Conservation (phyloP, 2,329 filamentous ascomycete genomes). For the Alternaria hordeiaustralica region DNA sequence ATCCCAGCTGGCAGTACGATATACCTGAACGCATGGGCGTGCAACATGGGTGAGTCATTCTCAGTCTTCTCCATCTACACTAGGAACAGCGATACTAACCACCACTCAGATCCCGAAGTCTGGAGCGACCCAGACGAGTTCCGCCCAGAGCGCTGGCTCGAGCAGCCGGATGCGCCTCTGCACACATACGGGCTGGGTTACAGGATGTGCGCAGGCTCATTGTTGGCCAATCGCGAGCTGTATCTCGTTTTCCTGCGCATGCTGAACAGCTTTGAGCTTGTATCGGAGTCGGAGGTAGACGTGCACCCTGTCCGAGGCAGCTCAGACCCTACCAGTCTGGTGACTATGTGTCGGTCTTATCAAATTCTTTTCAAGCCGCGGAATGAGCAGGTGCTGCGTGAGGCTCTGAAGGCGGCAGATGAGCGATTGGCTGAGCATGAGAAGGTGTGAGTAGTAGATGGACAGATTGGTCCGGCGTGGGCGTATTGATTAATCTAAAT, state of each 20-base stretch:
- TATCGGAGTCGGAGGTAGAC: conserved; percentile 61
- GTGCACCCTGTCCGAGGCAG: conserved; percentile 66
- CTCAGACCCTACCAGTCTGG: conserved; percentile 67
- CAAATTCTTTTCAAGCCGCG: conserved; percentile 65
- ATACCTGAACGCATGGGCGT: conserved; percentile 72
- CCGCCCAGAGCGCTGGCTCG: conserved; percentile 67
- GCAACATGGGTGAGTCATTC: conserved; percentile 68
- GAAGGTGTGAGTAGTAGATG: conserved; percentile 3
- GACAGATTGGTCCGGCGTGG: neutral
- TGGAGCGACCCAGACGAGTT: conserved; percentile 66
- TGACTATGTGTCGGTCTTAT: conserved; percentile 66
- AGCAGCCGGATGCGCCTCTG: conserved; percentile 67
- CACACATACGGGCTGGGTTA: conserved; percentile 72
- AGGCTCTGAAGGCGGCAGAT: conserved; percentile 48
- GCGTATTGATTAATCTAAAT: neutral
- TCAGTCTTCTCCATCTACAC: neutral
- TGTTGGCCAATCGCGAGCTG: conserved; percentile 69
- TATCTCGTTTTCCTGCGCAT: conserved; percentile 70
- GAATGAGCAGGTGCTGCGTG: conserved; percentile 54
- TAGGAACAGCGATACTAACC: neutral
- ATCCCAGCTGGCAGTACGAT: conserved; percentile 69
- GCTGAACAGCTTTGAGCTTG: conserved; percentile 66
- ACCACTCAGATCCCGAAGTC: conserved; percentile 56
- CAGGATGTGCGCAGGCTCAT: conserved; percentile 70
- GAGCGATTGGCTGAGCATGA: conserved; percentile 29